Conservation (phyloP, 495 filamentous ascomycete genomes). For the Xylaria cubensis region DNA sequence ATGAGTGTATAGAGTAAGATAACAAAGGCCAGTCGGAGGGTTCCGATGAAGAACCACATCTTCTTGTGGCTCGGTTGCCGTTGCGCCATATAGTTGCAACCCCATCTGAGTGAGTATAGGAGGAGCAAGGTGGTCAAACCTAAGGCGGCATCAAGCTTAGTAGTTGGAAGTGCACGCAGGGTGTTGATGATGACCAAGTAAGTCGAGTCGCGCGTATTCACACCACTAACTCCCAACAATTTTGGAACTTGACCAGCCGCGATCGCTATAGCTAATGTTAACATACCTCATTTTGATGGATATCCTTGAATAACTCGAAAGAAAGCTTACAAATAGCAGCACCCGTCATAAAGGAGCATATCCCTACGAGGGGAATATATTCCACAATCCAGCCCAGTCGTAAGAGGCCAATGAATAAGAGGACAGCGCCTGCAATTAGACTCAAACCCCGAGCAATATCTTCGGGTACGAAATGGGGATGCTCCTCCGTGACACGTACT, state of each 20-base stretch:
- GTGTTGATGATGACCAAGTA: conserved; percentile 62
- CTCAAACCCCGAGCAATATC: conserved; percentile 54
- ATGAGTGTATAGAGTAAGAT: conserved; percentile 53
- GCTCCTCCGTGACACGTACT: conserved; percentile 53
- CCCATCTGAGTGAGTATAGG: conserved; percentile 57
- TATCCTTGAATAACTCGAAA: too few species aligned
- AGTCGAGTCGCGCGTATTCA: conserved; percentile 56
- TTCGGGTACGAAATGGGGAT: conserved; percentile 46
- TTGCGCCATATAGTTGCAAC: conserved; percentile 50
- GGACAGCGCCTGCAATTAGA: conserved; percentile 54
- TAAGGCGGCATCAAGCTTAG: conserved; percentile 59
- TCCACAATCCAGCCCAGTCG: conserved; percentile 60
- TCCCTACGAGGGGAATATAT: conserved; percentile 59
- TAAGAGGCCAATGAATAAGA: conserved; percentile 55
- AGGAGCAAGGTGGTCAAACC: conserved; percentile 57
- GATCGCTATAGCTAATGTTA: conserved; percentile 36
- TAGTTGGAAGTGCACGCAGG: conserved; percentile 51
- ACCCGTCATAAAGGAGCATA: conserved; percentile 62
- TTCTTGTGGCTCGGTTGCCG: conserved; percentile 47
- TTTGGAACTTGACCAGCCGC: conserved; percentile 57
- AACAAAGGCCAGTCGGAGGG: conserved; percentile 53
- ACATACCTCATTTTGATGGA: too few species aligned
- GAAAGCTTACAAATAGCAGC: conserved; percentile 48
- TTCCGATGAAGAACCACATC: conserved; percentile 53
- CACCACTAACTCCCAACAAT: conserved; percentile 54